phyloP scores from a whole-genome alignment of 1,284 basidiomycete genomes.

The Exobasidium rhododendri region DNA sequence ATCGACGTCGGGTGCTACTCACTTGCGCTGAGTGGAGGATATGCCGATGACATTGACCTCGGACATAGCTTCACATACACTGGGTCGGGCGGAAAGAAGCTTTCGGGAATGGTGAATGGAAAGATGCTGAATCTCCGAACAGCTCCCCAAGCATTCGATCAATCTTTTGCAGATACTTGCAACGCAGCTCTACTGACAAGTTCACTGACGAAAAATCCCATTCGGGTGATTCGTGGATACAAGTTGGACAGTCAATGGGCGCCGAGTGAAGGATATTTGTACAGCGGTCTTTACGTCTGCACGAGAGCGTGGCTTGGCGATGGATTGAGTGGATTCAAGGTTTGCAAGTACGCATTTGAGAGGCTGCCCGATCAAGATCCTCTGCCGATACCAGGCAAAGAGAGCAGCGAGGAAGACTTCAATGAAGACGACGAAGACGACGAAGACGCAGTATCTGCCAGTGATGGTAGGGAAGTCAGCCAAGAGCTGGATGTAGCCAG shows the following conservation, averaged over 20 bases:
- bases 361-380: slow-evolving; percentile 20
- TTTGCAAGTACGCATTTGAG: slow-evolving; percentile 26
- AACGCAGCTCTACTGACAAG: slow-evolving; percentile 69
- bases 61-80: slow-evolving; percentile 72
- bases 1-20: slow-evolving; percentile 67
- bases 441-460: neutral
- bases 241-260: slow-evolving; percentile 63
- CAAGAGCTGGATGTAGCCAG: neutral
- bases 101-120: slow-evolving; percentile 68
- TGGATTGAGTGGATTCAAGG: slow-evolving; percentile 24
- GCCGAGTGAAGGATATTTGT: slow-evolving; percentile 64
- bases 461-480: neutral
- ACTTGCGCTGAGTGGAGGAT: slow-evolving; percentile 72
- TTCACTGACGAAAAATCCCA: slow-evolving; percentile 68
- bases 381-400: slow-evolving; percentile 15
- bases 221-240: slow-evolving; percentile 77
- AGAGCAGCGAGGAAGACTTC: slow-evolving; percentile 18
- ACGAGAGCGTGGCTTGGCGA: slow-evolving; percentile 55
- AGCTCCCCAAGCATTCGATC: slow-evolving; percentile 70
- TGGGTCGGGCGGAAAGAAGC: slow-evolving; percentile 68
- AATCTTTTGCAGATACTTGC: slow-evolving; percentile 68
- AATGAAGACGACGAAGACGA: neutral
- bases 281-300: slow-evolving; percentile 75
- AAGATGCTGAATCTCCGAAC: slow-evolving; percentile 75
- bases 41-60: slow-evolving; percentile 76